Percentiles rank a stretch among this genome's conserved stretches.
Conservation (phyloP, 192 early-diverging fungal genomes). For the Allomyces javanicus region DNA sequence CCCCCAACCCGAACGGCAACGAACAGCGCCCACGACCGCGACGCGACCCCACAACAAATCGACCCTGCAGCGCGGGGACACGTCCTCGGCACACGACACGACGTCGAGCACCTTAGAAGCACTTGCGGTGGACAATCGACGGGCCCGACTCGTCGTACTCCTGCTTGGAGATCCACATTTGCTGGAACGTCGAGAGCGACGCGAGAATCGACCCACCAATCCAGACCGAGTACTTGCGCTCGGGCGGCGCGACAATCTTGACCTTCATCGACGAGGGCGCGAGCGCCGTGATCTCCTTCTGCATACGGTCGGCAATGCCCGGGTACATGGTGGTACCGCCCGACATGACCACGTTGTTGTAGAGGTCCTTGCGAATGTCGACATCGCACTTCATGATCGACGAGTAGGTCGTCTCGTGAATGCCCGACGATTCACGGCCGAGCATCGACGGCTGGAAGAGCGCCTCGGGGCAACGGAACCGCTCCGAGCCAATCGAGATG, state of each 20-base stretch:
- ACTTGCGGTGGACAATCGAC: constrained; percentile 36
- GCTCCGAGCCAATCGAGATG: constrained; percentile 36
- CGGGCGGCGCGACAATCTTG: constrained; percentile 35
- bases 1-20: no score
- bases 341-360: constrained; percentile 24
- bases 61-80: no score
- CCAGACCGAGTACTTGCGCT: constrained; percentile 45
- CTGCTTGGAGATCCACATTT: constrained; percentile 45
- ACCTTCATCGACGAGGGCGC: constrained; percentile 36
- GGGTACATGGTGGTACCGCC: constrained; percentile 33
- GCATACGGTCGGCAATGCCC: constrained; percentile 27
- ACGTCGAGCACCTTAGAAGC: constrained; percentile 12
- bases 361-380: constrained; percentile 24
- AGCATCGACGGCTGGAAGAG: constrained; percentile 39
- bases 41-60: no score
- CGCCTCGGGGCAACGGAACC: constrained; percentile 35
- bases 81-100: no score
- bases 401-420: constrained; percentile 21
- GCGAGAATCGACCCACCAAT: constrained; percentile 43
- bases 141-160: constrained; percentile 40
- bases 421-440: constrained; percentile 20
- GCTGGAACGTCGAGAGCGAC: constrained; percentile 39
- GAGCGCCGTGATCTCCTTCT: constrained; percentile 29
- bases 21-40: no score
- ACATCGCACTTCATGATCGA: constrained; percentile 29